Evolutionary conservation across 73 alveolate genomes (phyloP), one percentile per base, ranked within the genome.

Genomic region (Paramecium biaurelia): DNA sequence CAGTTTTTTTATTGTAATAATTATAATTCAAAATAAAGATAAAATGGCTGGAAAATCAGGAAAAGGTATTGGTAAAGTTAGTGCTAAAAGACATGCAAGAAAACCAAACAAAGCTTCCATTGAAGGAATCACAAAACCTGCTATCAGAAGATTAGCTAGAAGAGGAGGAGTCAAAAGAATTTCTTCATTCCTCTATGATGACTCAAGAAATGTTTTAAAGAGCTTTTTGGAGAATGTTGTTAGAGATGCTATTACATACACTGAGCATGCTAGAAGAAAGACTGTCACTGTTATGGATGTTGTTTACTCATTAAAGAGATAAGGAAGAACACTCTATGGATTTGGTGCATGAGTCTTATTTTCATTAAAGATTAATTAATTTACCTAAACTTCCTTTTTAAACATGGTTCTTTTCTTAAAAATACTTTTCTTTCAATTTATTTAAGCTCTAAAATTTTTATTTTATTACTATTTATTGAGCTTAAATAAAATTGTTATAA

Each of bases 161-260:
- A 96, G 98, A 95, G 99, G 99, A 86, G 99, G 99, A 28, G 97
- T 96, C 56, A 96, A 95, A 89, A 96, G 99, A 93, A 95, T 96
- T 59, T 84, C 97, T 57, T 95, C 95, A 57, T 93, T 88, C 72
- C 93, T 96, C 76, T 96, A 96, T 90, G 96, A 95, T 89, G 99
- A 96, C 94, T 76, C 97, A 72, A 96, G 99, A 95, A 87, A 90
- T 79, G 96, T 92, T 86, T 70, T 93, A 56, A 93, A 86, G 93
- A 92, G 90, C 47, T 96, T 96, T 84, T 68, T 96, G 14, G 98
- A 96, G 63, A 93, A 93, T 43, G 96, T 96, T 57, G 96, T 94
- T 30, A 93, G 96, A 93, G 98, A 96, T 72, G 92, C 98, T 38
- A 93, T 93, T 72, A 94, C 95, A 58, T 96, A 96, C 70, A 88